phyloP scores from a whole-genome alignment of 352 stramenopile genomes.

The Globisporangium perplexum region DNA sequence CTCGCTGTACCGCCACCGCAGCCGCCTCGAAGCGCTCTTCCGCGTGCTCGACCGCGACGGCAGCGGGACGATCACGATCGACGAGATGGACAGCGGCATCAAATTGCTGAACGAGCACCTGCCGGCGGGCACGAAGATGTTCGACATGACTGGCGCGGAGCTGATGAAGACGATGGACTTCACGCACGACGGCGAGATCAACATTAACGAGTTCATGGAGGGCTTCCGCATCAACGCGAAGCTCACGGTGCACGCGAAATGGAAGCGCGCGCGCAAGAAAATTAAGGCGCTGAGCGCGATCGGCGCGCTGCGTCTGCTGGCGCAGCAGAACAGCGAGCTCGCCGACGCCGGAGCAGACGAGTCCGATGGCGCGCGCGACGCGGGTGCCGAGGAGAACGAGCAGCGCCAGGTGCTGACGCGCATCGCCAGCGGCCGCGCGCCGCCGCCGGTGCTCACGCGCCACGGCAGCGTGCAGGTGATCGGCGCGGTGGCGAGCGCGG shows the following conservation, averaged over 20 bases:
- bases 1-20: conserved; percentile 75
- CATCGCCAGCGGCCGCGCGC: conserved; percentile 23
- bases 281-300: conserved; percentile 81
- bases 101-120: conserved; percentile 78
- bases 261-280: conserved; percentile 84
- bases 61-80: conserved; percentile 77
- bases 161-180: conserved; percentile 88
- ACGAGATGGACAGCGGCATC: conserved; percentile 78
- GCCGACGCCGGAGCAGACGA: conserved; percentile 7
- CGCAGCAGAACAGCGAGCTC: conserved; percentile 13
- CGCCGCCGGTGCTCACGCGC: conserved; percentile 44
- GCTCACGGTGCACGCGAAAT: conserved; percentile 82
- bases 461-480: conserved; percentile 72
- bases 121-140: conserved; percentile 56
- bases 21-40: conserved; percentile 80
- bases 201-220: conserved; percentile 90
- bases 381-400: conserved; percentile 8
- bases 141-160: conserved; percentile 62
- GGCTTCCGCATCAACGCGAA: conserved; percentile 85
- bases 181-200: conserved; percentile 81
- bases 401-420: conserved; percentile 18
- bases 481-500: conserved; percentile 10
- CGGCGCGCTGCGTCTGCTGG: conserved; percentile 42
- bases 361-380: background rate
- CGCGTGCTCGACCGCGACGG: conserved; percentile 73